Base-by-base conservation (phyloP, 441 rosid species). In the Erodium moschatum region DNA sequence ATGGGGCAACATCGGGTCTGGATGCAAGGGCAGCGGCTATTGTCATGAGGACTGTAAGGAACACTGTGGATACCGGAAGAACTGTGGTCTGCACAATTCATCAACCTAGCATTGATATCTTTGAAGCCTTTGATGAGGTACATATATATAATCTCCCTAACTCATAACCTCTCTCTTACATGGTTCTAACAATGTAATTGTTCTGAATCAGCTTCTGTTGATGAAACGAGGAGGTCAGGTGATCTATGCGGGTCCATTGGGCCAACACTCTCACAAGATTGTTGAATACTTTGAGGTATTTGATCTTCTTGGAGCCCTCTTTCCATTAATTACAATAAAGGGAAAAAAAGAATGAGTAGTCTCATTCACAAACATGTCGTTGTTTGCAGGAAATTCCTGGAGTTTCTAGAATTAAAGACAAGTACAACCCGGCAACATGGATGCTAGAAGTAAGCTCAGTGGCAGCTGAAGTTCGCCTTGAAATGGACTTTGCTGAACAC, bases 161-260 rank as follows among this genome's bases (percentile, higher is more conserved):
- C 12, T 1, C 48, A 8, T 42, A 42, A 42, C 13, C 15, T 3
- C 6, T 48, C 16, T 48, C 3, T 13, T 8, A 52, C 4, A 2
- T 15, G 60, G 7, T 52, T 15, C 0, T 52, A 8, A 52, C 20
- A 52, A 52, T 52, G 1, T 52, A n/a, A 52, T 52, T 16, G 20
- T 52, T 52, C 1, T 15, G 60, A 15, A 83, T 74, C 87, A 86
- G 72, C 76, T 88, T 64, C 78, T 88, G 4, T 75, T 88, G 42
- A 76, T 88, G 94, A 88, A 88, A 71, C 84, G 94, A 82, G 94
- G 94, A 68, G 94, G 94, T 68, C 89, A 88, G 70, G 87, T 82
- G 66, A 88, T 88, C 52, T 88, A 85, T 29, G 81, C 82, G 0
- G 94, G 94, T 54, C 94, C 86, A 6, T 72, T 88, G 65, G 94